Percentiles rank a stretch among this genome's conserved stretches.
These are phyloP conservation scores for Inga oerstediana DNA, from an alignment of 306 rosid genomes.

Conservation along the genomic window DNA sequence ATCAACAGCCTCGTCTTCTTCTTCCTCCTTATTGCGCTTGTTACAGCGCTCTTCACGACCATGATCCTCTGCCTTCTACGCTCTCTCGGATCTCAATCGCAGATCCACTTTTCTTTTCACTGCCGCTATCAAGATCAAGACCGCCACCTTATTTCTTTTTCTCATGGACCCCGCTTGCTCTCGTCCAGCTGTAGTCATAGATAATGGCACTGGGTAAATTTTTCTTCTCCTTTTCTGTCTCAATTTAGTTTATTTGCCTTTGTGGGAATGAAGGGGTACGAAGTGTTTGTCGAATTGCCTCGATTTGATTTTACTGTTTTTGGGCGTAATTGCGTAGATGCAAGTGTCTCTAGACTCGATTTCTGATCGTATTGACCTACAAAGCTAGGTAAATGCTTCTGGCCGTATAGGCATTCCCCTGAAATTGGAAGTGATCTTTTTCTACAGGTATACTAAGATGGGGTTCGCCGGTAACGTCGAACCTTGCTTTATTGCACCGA, in stretches of 20 bases:
- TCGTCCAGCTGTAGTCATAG: slow-evolving; percentile 96
- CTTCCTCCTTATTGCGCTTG: slow-evolving; percentile 38
- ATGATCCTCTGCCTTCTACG: slow-evolving; percentile 66
- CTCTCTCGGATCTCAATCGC: slow-evolving; percentile 76
- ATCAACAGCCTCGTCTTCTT: not conserved
- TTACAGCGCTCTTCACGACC: slow-evolving; percentile 52
- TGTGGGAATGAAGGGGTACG: not conserved
- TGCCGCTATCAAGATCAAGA: not conserved
- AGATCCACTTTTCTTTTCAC: slow-evolving; percentile 56
- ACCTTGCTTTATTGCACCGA: slow-evolving; percentile 87
- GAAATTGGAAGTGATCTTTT: slow-evolving; percentile 17
- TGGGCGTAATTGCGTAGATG: not conserved
- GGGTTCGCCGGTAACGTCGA: slow-evolving; percentile 97
- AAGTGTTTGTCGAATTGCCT: slow-evolving; percentile 47
- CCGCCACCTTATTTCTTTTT: slow-evolving; percentile 22
- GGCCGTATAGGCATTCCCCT: slow-evolving; percentile 14
- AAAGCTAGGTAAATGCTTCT: not conserved
- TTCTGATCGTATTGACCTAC: not conserved
- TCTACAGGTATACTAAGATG: slow-evolving; percentile 91
- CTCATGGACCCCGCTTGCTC: slow-evolving; percentile 91
- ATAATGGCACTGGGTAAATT: slow-evolving; percentile 91
- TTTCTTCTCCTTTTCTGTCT: not conserved
- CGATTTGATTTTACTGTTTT: slow-evolving; percentile 7
- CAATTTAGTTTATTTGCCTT: not conserved
- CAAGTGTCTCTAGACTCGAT: not conserved